Conservation (phyloP, 2,329 filamentous ascomycete genomes). For the Massarina eburnea region DNA sequence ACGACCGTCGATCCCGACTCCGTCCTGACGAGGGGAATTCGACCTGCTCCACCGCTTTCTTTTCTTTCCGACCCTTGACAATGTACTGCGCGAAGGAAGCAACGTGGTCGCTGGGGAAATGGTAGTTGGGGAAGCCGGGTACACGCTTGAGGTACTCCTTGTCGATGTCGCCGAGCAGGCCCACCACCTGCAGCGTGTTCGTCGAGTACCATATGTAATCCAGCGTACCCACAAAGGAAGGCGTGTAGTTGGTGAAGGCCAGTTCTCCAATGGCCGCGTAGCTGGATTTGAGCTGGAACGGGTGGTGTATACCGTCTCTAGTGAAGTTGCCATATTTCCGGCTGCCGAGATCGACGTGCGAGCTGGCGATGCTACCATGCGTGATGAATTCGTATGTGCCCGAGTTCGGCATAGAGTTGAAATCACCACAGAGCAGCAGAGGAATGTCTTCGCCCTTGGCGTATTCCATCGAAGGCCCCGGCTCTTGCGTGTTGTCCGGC, state of each 20-base stretch:
- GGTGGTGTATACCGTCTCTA: constrained; percentile 86
- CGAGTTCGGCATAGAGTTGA: constrained; percentile 86
- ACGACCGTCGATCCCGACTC: constrained; percentile 25
- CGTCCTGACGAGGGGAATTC: constrained; percentile 39
- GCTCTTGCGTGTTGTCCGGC: constrained; percentile 61
- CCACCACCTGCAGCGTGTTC: constrained; percentile 81
- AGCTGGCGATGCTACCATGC: constrained; percentile 73
- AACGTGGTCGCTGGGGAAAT: constrained; percentile 92
- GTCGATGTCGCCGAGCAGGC: constrained; percentile 83
- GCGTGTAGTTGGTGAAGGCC: constrained; percentile 95
- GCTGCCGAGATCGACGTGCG: constrained; percentile 77
- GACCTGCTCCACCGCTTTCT: constrained; percentile 47
- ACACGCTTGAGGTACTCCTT: constrained; percentile 81
- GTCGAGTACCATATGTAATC: constrained; percentile 99
- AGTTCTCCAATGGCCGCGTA: constrained; percentile 85
- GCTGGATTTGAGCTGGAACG: constrained; percentile 88
- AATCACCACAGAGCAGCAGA: constrained; percentile 88
- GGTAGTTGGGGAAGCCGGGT: constrained; percentile 89
- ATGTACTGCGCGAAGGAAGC: constrained; percentile 87
- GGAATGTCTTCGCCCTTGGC: constrained; percentile 84
- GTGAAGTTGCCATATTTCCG: constrained; percentile 94
- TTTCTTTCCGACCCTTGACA: constrained; percentile 84
- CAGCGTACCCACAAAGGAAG: constrained; percentile 86
- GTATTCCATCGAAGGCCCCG: constrained; percentile 84
- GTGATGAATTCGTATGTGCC: constrained; percentile 90